These are phyloP conservation scores for Phialocephala sp. DNA, from an alignment of 2,329 filamentous ascomycete species.

Conservation along the genomic window DNA sequence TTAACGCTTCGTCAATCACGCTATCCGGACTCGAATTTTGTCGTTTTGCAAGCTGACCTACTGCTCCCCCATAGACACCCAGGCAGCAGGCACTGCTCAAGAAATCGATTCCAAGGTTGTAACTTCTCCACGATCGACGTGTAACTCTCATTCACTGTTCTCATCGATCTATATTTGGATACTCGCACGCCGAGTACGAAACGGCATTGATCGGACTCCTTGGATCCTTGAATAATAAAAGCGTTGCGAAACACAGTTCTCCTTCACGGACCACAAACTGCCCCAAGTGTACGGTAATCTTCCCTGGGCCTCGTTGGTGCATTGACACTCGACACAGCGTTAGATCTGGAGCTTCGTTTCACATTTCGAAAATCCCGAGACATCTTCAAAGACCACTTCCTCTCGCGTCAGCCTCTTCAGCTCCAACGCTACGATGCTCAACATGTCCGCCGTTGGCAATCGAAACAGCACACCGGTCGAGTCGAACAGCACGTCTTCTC, in stretches of 20 bases:
- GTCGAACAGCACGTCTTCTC: constrained; percentile 74
- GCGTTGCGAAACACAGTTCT: constrained; percentile 47
- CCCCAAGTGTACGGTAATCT: constrained; percentile 30
- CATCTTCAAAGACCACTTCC: constrained; percentile 27
- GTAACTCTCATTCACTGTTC: constrained; percentile 39
- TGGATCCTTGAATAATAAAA: constrained; percentile 24
- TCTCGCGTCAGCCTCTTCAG: constrained; percentile 30
- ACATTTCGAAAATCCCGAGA: constrained; percentile 35
- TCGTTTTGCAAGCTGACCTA: constrained; percentile 2
- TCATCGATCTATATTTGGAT: constrained; percentile 34
- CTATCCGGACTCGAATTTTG: constrained; percentile 1
- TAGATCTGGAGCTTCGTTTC: constrained; percentile 40
- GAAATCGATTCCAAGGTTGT: constrained; percentile 10
- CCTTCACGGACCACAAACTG: constrained; percentile 46
- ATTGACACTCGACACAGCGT: constrained; percentile 34
- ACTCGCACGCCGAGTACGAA: constrained; percentile 22
- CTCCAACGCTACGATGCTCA: constrained; percentile 49
- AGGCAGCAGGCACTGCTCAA: constrained; percentile 28
- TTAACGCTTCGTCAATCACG: not conserved
- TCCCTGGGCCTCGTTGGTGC: constrained; percentile 30
- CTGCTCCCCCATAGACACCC: not conserved
- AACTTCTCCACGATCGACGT: constrained; percentile 29
- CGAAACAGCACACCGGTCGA: constrained; percentile 93
- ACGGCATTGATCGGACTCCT: constrained; percentile 33
- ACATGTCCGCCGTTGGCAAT: constrained; percentile 78